Base-by-base conservation (phyloP, 805 yeast genomes). In the Hanseniaspora pseudoguilliermondii region DNA sequence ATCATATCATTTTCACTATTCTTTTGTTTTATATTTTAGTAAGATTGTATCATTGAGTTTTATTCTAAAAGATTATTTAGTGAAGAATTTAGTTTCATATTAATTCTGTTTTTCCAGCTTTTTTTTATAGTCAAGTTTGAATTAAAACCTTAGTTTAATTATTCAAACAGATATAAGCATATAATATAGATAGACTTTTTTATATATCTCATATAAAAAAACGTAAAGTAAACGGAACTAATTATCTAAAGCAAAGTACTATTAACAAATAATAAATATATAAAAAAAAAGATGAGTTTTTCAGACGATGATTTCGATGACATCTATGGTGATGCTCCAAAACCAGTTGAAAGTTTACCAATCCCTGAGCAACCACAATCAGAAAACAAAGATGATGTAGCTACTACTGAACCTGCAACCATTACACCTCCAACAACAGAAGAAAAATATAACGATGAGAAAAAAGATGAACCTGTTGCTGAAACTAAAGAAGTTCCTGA, bases 231-330 rank as follows among this genome's bases (percentile, higher is more conserved):
- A 21, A 41, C 35, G 35, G 13, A 32, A 32, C 35, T 38, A 38
- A 16, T 38, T 38, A 38, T 7, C 18, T n/a, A n/a, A 38, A 38
- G 11, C 20, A 38, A 38, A 38, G 21, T n/a, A n/a, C 41, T 38
- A n/a, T 27, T 27, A 27, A 11, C 23, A 32, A 46, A 18, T 18
- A 46, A 7, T 16, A 46, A 46, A n/a, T n/a, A 29, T 15, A 18
- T 20, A 46, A n/a, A 46, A 5, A 46, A 18, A 16, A 70, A 57
- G 55, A 82, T 81, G 85, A 78, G 84, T 58, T 70, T 73, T 57
- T 78, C 84, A 59, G 95, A 88, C 71, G 96, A 90, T 71, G 96
- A 89, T 69, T 90, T 90, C 70, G 95, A 89, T 71, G 96, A 90
- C 69, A 86, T 90, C 71, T 90, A 90, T 71, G 71, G 71, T 54